These are phyloP conservation scores for Aspergillus sp. DNA, from an alignment of 2,329 filamentous ascomycete genomes.

Conservation along the genomic window DNA sequence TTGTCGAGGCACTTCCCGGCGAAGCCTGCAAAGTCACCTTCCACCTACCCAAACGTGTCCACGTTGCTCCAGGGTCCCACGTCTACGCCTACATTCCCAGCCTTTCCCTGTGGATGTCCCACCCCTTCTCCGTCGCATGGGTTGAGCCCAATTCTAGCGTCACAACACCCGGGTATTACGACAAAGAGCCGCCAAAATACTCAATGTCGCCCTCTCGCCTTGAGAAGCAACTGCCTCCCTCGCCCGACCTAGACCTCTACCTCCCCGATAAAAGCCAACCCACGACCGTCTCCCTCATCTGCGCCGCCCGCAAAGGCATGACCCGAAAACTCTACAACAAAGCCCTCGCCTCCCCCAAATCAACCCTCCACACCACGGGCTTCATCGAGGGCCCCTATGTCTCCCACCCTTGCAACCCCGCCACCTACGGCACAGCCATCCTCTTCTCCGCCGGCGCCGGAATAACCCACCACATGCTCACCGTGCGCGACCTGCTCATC, in stretches of 20 bases:
- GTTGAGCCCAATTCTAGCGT: constrained; percentile 39
- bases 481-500: constrained; percentile 62
- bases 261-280: constrained; percentile 29
- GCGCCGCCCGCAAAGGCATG: constrained; percentile 66
- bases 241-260: constrained; percentile 28
- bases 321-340: constrained; percentile 64
- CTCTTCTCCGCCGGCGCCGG: constrained; percentile 70
- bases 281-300: constrained; percentile 59
- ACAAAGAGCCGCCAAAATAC: constrained; percentile 8
- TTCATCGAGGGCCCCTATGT: constrained; percentile 68
- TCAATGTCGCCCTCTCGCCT: constrained; percentile 31
- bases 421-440: constrained; percentile 67
- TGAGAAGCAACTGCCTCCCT: constrained; percentile 37
- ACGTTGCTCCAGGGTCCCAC: constrained; percentile 61
- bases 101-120: constrained; percentile 53
- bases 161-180: constrained; percentile 27
- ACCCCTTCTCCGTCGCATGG: constrained; percentile 55
- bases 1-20: constrained; percentile 62
- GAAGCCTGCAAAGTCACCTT: constrained; percentile 66
- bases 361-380: constrained; percentile 58
- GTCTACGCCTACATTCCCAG: constrained; percentile 64
- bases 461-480: constrained; percentile 68
- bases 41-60: constrained; percentile 59
- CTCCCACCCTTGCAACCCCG: constrained; percentile 60
- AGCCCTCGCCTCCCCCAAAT: constrained; percentile 54